Conservation (phyloP, 2,329 filamentous ascomycete species). For the Talaromyces sp. region DNA sequence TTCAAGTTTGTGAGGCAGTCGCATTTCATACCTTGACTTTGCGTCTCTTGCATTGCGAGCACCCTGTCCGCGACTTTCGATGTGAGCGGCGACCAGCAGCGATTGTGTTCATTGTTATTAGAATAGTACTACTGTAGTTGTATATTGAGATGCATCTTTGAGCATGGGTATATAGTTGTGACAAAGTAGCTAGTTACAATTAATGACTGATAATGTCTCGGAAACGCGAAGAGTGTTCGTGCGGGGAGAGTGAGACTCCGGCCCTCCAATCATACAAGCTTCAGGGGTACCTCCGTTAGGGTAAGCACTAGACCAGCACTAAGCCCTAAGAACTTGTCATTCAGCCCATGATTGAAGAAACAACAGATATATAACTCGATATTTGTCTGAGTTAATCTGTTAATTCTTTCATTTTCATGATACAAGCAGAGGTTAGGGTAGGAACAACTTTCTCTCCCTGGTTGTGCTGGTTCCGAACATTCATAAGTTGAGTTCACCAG, state of each 20-base stretch:
- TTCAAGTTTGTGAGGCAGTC: background rate
- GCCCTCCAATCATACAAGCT: background rate
- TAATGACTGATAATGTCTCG: background rate
- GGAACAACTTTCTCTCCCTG: too few relatives aligned
- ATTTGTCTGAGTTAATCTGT: too few relatives aligned
- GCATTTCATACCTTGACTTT: conserved; percentile 29
- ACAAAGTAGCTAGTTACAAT: background rate
- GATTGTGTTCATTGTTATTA: background rate
- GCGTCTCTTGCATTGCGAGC: conserved; percentile 30
- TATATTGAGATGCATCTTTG: background rate
- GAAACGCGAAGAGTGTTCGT: background rate
- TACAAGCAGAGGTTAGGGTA: too few relatives aligned
- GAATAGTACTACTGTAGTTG: too few relatives aligned
- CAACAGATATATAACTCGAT: too few relatives aligned
- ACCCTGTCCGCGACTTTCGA: conserved; percentile 30
- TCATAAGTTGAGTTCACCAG: too few relatives aligned
- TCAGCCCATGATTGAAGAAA: background rate
- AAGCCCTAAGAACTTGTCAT: background rate
- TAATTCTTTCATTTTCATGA: too few relatives aligned
- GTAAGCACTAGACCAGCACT: background rate
- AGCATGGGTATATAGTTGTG: background rate
- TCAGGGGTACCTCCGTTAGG: background rate
- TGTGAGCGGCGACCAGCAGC: conserved; percentile 25
- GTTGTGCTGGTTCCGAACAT: too few relatives aligned
- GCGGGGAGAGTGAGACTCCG: background rate